Base-by-base conservation (phyloP, 305 asterid species). In the Rubia tinctorum region DNA sequence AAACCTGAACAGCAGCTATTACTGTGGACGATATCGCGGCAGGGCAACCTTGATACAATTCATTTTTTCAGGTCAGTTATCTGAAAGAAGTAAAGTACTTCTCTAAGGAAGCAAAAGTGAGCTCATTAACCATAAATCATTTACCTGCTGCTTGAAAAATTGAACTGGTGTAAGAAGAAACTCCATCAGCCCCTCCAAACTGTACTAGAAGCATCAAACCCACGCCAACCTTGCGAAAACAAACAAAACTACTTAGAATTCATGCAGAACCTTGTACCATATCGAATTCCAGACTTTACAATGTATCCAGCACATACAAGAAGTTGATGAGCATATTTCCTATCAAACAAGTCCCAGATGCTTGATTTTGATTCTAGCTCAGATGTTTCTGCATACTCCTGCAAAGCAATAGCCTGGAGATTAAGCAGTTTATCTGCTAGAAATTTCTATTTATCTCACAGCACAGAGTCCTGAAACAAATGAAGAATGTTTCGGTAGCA, bases 141-240 rank as follows among this genome's bases (percentile, higher is more conserved):
- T 72, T 75, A 95, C 98, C 96, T 47, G 96, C 96, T 49, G 97
- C 53, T 66, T 40, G 18, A 40, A 66, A 66, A 18, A 66, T 66
- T 66, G 70, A 66, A 66, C 53, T 66, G 23, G 70, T 45, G 25
- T 66, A 66, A 18, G 70, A 66, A 40, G 70, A 39, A 66, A 66
- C 70, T 66, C 70, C 70, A 42, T 66, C 70, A 0, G 70, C 70
- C 53, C 70, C 70, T 66, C 70, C 70, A 40, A 66, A 66, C 53
- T 66, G 70, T n/a, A 66, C 70, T n/a, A 66, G 70, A 66, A 66
- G 53, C 70, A 66, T 66, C 87, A 82, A 60, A 17, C 83, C 85
- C 12, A 72, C 15, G 22, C 80, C 85, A 66, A 79, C 76, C 85
- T 82, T 64, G 62, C 55, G 11, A 76, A 76, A 71, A 20, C 49